Conservation (phyloP, 1,284 basidiomycete species). For the Chiua sp. region DNA sequence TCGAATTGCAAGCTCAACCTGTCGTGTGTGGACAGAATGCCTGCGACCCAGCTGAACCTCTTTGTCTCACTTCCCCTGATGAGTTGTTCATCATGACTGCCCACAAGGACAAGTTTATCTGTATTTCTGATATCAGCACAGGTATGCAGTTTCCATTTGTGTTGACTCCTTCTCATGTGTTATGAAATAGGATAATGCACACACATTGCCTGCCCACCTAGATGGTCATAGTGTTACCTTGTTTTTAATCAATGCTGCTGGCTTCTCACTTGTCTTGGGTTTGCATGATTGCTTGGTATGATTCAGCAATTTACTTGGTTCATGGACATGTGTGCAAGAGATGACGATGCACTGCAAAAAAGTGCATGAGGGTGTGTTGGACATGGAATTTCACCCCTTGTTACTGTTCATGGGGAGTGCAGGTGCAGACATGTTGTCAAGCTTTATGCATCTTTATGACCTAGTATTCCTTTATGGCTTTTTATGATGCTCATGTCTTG, state of each 20-base stretch:
- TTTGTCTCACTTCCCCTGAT: slow-evolving; percentile 93
- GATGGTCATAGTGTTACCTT: slow-evolving; percentile 94
- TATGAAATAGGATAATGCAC: slow-evolving; percentile 74
- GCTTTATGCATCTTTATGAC: slow-evolving; percentile 81
- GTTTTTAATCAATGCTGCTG: slow-evolving; percentile 86
- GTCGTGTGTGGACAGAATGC: slow-evolving; percentile 60
- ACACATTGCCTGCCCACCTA: slow-evolving; percentile 90
- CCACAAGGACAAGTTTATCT: slow-evolving; percentile 94
- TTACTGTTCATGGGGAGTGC: slow-evolving; percentile 91
- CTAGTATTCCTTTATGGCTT: slow-evolving; percentile 8
- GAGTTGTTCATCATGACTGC: slow-evolving; percentile 87
- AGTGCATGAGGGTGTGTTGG: slow-evolving; percentile 89
- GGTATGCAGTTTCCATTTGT: slow-evolving; percentile 51
- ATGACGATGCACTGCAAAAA: slow-evolving; percentile 88
- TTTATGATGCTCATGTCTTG: slow-evolving; percentile 1
- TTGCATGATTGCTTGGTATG: slow-evolving; percentile 95
- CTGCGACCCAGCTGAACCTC: slow-evolving; percentile 85
- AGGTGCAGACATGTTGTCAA: slow-evolving; percentile 95
- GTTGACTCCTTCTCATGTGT: slow-evolving; percentile 11
- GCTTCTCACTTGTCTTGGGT: slow-evolving; percentile 87
- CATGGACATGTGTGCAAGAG: slow-evolving; percentile 87
- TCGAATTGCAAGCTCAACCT: background rate
- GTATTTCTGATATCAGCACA: slow-evolving; percentile 85
- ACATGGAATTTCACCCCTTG: slow-evolving; percentile 84
- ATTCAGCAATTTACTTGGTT: slow-evolving; percentile 93